These are phyloP conservation scores for Syncephalastrum sp. DNA, from an alignment of 371 early-diverging fungal genomes.

Conservation along the genomic window DNA sequence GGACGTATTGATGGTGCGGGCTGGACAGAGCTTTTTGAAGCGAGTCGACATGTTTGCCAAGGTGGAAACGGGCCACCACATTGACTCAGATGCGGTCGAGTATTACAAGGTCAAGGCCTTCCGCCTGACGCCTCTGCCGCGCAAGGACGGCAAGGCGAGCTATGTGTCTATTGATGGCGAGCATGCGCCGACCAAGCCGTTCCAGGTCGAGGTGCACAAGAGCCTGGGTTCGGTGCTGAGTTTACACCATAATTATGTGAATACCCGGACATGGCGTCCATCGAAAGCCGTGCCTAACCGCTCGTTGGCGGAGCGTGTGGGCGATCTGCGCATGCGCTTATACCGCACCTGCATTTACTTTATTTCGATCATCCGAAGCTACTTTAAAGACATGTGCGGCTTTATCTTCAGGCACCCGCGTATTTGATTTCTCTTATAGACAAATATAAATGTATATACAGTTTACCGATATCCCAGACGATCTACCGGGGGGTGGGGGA, in stretches of 20 bases:
- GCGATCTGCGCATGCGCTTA: conserved; percentile 6
- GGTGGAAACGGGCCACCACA: conserved; percentile 56
- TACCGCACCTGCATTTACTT: conserved; percentile 8
- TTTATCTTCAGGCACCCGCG: conserved; percentile 5
- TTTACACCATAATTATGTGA: conserved; percentile 31
- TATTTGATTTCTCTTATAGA: too few species aligned
- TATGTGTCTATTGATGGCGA: conserved; percentile 67
- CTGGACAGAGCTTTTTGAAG: conserved; percentile 25
- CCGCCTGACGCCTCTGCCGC: conserved; percentile 47
- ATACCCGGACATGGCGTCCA: conserved; percentile 14
- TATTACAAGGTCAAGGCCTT: conserved; percentile 65
- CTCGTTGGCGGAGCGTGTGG: not conserved
- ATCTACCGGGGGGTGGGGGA: too few species aligned
- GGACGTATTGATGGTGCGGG: conserved; percentile 52
- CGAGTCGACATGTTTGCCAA: conserved; percentile 43
- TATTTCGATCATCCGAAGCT: conserved; percentile 10
- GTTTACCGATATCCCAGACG: too few species aligned
- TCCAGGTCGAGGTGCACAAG: conserved; percentile 63
- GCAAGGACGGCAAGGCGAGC: conserved; percentile 30
- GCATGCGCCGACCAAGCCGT: conserved; percentile 53
- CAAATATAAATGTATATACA: too few species aligned
- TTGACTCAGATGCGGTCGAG: conserved; percentile 55
- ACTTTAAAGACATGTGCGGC: conserved; percentile 3
- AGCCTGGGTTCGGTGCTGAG: conserved; percentile 48
- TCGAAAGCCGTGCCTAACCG: conserved; percentile 3